A percentile compares a stretch with the other conserved stretches of the same genome.
Evolutionary conservation across 495 filamentous ascomycete genomes (phyloP).

Genomic region (Rusavskia elegans): DNA sequence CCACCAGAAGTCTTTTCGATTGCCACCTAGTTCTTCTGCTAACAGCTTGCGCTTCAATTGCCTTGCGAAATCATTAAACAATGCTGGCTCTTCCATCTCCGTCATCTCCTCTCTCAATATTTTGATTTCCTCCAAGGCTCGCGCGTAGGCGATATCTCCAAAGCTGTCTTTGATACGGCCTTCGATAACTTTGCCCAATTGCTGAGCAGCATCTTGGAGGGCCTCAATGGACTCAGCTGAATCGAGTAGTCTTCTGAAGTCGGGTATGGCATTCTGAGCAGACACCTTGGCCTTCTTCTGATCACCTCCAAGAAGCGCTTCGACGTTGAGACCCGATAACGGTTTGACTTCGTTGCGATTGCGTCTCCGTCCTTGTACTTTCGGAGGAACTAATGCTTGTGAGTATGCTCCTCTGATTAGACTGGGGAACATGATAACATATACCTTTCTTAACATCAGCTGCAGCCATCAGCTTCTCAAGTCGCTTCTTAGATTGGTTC

Average conservation of each 20-base stretch:
- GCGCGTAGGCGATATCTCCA: constrained; percentile 57
- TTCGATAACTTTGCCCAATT: constrained; percentile 58
- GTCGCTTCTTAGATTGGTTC: constrained; percentile 30
- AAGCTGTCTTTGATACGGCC: constrained; percentile 54
- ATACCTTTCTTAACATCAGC: constrained; percentile 80
- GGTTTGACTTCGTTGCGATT: constrained; percentile 60
- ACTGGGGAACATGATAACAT: not conserved
- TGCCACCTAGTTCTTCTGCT: constrained; percentile 57
- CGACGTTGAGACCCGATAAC: constrained; percentile 80
- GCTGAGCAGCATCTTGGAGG: constrained; percentile 51
- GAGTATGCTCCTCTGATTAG: not conserved
- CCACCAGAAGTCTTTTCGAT: constrained; percentile 74
- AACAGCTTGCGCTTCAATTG: constrained; percentile 59
- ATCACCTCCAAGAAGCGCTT: constrained; percentile 49
- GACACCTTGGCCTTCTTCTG: constrained; percentile 49
- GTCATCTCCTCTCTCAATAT: constrained; percentile 66
- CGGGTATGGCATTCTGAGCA: constrained; percentile 67
- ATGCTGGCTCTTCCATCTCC: constrained; percentile 53
- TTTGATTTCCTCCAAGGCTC: constrained; percentile 58
- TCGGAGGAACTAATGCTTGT: constrained; percentile 51
- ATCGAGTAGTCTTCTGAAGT: constrained; percentile 72
- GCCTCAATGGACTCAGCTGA: constrained; percentile 41
- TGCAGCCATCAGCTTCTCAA: constrained; percentile 47
- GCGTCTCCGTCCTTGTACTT: constrained; percentile 57
- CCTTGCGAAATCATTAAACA: constrained; percentile 63